A percentile compares a stretch with the other conserved stretches of the same genome.
These are phyloP conservation scores for Exophiala alcalophila DNA, from an alignment of 2,329 filamentous ascomycete genomes.

Conservation along the genomic window DNA sequence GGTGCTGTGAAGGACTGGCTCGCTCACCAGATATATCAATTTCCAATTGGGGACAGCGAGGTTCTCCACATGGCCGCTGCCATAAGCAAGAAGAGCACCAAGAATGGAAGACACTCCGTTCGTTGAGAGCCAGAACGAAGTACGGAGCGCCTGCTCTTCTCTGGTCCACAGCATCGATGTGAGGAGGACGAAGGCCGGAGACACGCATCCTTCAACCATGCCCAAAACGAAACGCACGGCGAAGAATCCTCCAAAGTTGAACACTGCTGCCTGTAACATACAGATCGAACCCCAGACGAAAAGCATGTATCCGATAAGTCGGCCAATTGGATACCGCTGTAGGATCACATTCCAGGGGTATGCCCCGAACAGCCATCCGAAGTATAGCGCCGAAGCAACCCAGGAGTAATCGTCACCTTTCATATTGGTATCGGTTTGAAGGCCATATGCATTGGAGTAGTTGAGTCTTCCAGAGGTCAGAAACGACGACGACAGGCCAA, in stretches of 20 bases:
- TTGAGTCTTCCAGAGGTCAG: slow-evolving; percentile 32
- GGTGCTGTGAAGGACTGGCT: background rate
- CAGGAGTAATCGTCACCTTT: slow-evolving; percentile 45
- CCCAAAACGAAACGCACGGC: slow-evolving; percentile 49
- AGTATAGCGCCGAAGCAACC: slow-evolving; percentile 46
- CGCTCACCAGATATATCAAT: slow-evolving; percentile 39
- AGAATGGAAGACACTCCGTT: slow-evolving; percentile 40
- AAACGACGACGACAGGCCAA: background rate
- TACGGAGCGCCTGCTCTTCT: slow-evolving; percentile 39
- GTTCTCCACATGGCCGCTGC: slow-evolving; percentile 36
- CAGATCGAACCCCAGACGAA: slow-evolving; percentile 44
- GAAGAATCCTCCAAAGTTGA: slow-evolving; percentile 44
- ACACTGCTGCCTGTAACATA: slow-evolving; percentile 39
- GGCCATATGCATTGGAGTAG: slow-evolving; percentile 44
- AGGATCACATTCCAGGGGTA: slow-evolving; percentile 43
- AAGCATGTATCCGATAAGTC: slow-evolving; percentile 42
- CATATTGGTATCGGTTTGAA: slow-evolving; percentile 43
- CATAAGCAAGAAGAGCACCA: slow-evolving; percentile 38
- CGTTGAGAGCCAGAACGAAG: slow-evolving; percentile 38
- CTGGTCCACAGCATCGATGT: slow-evolving; percentile 41
- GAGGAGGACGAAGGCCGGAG: slow-evolving; percentile 34
- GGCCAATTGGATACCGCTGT: slow-evolving; percentile 44
- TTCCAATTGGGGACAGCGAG: slow-evolving; percentile 34
- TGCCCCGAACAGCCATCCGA: slow-evolving; percentile 43
- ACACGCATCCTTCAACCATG: slow-evolving; percentile 38